Percentiles rank a stretch among this genome's conserved stretches.
Evolutionary conservation across 345 rosid genomes (phyloP).

Genomic region (Alliaria petiolata): DNA sequence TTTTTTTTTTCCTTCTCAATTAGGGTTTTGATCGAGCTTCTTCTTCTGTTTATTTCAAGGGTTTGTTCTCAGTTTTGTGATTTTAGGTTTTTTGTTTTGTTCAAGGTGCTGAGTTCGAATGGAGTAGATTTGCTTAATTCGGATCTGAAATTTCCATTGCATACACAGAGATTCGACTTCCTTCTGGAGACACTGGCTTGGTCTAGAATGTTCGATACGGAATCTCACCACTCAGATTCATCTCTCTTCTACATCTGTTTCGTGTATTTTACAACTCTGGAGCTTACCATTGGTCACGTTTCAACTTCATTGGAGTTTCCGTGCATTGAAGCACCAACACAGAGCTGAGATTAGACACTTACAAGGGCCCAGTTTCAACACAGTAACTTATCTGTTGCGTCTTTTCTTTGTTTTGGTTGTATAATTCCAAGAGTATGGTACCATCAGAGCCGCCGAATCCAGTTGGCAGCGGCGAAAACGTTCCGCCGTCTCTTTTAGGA

Average conservation of each 20-base stretch:
- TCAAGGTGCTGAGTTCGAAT: constrained; percentile 11
- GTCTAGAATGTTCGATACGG: constrained; percentile 29
- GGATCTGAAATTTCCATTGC: constrained; percentile 25
- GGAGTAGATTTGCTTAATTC: constrained; percentile 19
- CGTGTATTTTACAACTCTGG: constrained; percentile 16
- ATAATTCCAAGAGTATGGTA: constrained; percentile 53
- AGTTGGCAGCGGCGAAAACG: constrained; percentile 69
- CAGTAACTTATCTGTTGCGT: background rate
- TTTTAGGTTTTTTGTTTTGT: constrained; percentile 11
- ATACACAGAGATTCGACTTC: background rate
- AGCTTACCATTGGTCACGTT: constrained; percentile 18
- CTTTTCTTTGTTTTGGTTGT: no score
- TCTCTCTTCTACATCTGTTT: background rate
- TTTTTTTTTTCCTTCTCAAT: constrained; percentile 7
- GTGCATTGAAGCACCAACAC: constrained; percentile 38
- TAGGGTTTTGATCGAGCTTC: constrained; percentile 43
- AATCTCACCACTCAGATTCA: constrained; percentile 26
- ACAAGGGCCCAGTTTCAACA: constrained; percentile 21
- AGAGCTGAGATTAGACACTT: constrained; percentile 41
- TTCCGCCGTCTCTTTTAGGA: constrained; percentile 73
- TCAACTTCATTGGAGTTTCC: background rate
- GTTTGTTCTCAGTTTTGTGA: background rate
- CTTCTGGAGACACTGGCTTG: background rate
- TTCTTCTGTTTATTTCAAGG: constrained; percentile 9
- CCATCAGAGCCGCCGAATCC: constrained; percentile 84